These are phyloP conservation scores for Boletus speciosus DNA, from an alignment of 768 basidiomycete species.

Conservation along the genomic window DNA sequence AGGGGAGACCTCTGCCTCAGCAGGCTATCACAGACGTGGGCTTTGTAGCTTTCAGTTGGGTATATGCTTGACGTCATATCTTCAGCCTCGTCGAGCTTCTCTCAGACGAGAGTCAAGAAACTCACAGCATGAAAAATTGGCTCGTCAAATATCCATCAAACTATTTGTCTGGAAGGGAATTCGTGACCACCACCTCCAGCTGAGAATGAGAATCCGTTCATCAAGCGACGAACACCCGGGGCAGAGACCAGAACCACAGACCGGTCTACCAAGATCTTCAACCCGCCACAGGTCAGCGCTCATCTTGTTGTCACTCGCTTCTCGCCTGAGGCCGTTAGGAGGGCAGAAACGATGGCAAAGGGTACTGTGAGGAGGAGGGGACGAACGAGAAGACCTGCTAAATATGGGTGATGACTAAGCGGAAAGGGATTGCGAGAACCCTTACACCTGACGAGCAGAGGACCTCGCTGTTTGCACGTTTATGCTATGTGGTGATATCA, in stretches of 20 bases:
- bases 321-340: slow-evolving; percentile 21
- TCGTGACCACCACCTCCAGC: too few species aligned
- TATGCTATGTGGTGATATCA: slow-evolving; percentile 34
- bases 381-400: slow-evolving; percentile 18
- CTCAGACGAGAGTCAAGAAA: background rate
- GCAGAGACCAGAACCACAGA: too few species aligned
- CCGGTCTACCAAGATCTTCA: background rate
- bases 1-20: slow-evolving; percentile 44
- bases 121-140: too few species aligned
- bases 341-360: background rate
- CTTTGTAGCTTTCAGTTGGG: background rate
- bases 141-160: too few species aligned
- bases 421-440: slow-evolving; percentile 10
- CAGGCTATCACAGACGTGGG: slow-evolving; percentile 59
- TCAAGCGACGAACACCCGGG: slow-evolving; percentile 14
- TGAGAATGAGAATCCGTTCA: slow-evolving; percentile 34
- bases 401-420: slow-evolving; percentile 26
- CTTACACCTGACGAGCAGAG: slow-evolving; percentile 13
- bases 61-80: background rate
- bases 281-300: slow-evolving; percentile 22
- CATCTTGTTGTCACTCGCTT: slow-evolving; percentile 31
- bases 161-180: too few species aligned
- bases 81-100: slow-evolving; percentile 22
- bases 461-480: slow-evolving; percentile 29
- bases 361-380: background rate